A percentile compares a stretch with the other conserved stretches of the same genome.
phyloP scores from a whole-genome alignment of 148 eudicot species.

The Dysphania ambrosioides region DNA sequence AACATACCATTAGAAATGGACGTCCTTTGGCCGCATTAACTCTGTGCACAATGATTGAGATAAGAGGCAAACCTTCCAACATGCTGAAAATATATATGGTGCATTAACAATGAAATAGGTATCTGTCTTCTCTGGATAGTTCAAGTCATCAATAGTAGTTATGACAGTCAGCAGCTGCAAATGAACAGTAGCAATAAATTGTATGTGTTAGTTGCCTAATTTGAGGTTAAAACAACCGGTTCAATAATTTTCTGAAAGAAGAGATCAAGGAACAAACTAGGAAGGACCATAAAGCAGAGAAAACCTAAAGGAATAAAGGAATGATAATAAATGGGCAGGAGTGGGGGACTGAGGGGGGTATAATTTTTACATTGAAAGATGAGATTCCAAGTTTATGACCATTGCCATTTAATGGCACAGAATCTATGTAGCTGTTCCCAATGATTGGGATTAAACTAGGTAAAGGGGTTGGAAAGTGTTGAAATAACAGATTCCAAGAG shows the following conservation, averaged over 20 bases:
- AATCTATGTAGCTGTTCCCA: conserved; percentile 3
- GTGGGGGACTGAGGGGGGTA: background rate
- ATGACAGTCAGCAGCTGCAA: conserved; percentile 86
- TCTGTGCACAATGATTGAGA: conserved; percentile 2
- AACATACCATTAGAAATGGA: conserved; percentile 3
- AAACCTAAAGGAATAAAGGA: background rate
- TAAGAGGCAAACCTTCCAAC: conserved; percentile 82
- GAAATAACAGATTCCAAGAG: background rate
- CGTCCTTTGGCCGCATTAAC: conserved; percentile 1
- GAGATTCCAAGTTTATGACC: background rate
- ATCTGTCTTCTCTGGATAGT: conserved; percentile 99
- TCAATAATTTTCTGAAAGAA: background rate
- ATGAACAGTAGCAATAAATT: conserved; percentile 18
- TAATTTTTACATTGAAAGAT: background rate
- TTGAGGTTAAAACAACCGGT: background rate
- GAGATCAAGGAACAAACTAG: background rate
- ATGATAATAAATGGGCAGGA: background rate
- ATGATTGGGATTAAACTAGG: background rate
- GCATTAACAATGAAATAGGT: conserved; percentile 92
- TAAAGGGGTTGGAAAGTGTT: background rate
- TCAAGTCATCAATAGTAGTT: conserved; percentile 91
- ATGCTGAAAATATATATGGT: conserved; percentile 95
- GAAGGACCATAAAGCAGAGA: background rate
- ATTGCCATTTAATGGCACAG: background rate
- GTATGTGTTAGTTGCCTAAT: background rate